Base-by-base conservation (phyloP, 208 protist genomes). In the Acanthamoeba polyphaga region DNA sequence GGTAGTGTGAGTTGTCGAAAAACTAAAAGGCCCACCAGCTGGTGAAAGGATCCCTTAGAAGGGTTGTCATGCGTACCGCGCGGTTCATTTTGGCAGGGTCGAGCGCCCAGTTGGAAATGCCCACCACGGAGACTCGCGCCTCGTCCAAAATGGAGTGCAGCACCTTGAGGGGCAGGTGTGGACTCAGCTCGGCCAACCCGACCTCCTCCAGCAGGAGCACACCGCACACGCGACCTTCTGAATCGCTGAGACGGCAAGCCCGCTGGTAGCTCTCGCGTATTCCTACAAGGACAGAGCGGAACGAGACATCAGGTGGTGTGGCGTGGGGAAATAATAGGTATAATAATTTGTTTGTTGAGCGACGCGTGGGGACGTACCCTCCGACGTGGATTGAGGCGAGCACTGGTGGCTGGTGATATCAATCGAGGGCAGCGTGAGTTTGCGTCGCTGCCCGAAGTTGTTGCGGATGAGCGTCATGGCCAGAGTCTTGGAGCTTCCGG, bases 1-100 rank as follows among this genome's bases (percentile, higher is more conserved):
- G 29, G 96, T 96, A 10, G 95, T 24, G n/a, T 96, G 22, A 51
- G 38, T 62, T 87, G 96, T 97, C 27, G 46, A 49, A 51, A 29
- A 10, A 27, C 38, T 38, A 38, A 38, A 38, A 38, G 38, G 38
- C 38, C 38, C 38, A 38, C 38, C 38, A 38, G 38, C 38, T 38
- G 3, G 38, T n/a, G n/a, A 38, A 38, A 38, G 38, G 38, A 38
- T 38, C 38, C 38, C 38, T 38, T 38, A 38, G 43, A 12, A 80
- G 22, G 22, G 22, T 1, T 78, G 38, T 17, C 29, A 80, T 24
- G 38, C 29, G 78, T 58, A 98, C 46, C 2, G 94, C 95, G 92
- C 97, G 97, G 88, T 98, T 98, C 98, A 98, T 98, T 96, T 98
- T 98, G 29, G 98, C 97, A 10, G 97, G 84, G 87, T 98, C 98